Evolutionary conservation across 2,329 filamentous ascomycete genomes (phyloP), one percentile per base, ranked within the genome.

Genomic region (Juglanconis sp.): DNA sequence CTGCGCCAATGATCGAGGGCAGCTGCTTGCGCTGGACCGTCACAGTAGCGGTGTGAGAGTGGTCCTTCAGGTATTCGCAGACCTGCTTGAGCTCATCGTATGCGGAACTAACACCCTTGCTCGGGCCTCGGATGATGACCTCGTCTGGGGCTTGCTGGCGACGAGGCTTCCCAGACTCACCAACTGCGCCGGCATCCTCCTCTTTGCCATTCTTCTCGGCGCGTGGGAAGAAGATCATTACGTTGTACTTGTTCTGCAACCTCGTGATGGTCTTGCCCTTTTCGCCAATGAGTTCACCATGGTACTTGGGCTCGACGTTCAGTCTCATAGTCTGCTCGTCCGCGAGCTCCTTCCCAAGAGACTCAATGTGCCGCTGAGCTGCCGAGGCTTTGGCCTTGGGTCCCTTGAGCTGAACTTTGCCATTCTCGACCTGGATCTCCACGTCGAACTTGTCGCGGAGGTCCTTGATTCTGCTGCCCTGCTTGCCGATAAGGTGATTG

Each of bases 381-480:
- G 87, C 86, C 73, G 96, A 92, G 1, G 93, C 92, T 81, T 98
- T 98, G 54, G 92, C 91, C 77, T 96, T 91, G 53, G 95, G 94
- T 32, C 96, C 95, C 80, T 96, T 97, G 68, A 99, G 86, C 75
- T 96, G 92, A 53, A 98, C 92, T 76, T 93, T 93, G 66, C 95
- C 95, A 68, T 97, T 91, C 66, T 96, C 88, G 44, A 98, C 89
- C 75, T 97, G 92, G 64, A 99, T 88, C 61, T 88, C 86, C 5
- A 89, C 87, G 61, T 88, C 85, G 62, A 87, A 88, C 64, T 83
- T 83, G 64, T 89, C 87, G 51, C 85, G 81, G 42, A 89, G 76
- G 67, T 88, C 86, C 57, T 81, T 81, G 68, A 89, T 87, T 70
- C 87, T 83, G 74, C 84, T 86, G 17, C 86, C 87, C 53, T 84